These are phyloP conservation scores for Chondrus crispus DNA, from an alignment of 23 red algal genomes.

Conservation along the genomic window DNA sequence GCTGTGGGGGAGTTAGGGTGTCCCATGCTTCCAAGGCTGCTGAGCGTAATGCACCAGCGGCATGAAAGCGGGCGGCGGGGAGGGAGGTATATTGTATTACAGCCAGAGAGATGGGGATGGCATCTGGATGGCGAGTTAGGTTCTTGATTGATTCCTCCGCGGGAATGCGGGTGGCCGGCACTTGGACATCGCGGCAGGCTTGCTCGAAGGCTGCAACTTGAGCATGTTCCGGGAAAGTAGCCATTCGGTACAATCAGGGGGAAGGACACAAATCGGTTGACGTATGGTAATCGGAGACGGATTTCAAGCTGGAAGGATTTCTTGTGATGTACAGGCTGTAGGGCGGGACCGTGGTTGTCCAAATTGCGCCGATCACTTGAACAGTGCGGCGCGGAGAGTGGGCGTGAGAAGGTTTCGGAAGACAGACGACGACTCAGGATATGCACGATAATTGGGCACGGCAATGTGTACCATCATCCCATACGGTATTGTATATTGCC, in stretches of 20 bases:
- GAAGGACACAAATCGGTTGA: too few relatives aligned
- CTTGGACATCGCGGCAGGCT: neutral
- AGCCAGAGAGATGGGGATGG: neutral
- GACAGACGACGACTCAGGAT: too few relatives aligned
- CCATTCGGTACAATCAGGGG: neutral
- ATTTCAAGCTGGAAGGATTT: too few relatives aligned
- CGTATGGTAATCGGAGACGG: too few relatives aligned
- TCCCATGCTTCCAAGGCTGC: neutral
- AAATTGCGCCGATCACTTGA: too few relatives aligned
- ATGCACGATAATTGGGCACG: too few relatives aligned
- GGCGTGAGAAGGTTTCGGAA: too few relatives aligned
- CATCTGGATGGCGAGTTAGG: neutral
- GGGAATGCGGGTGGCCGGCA: neutral
- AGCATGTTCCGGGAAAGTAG: neutral
- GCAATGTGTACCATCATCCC: too few relatives aligned
- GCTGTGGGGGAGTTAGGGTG: neutral
- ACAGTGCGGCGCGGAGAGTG: too few relatives aligned
- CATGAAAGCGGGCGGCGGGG: neutral
- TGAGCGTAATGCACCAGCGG: neutral
- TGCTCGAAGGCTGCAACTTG: conserved; percentile 1
- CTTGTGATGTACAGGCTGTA: too few relatives aligned
- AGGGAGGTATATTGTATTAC: neutral
- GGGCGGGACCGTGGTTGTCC: too few relatives aligned
- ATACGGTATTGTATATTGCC: too few relatives aligned
- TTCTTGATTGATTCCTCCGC: neutral